phyloP scores from a whole-genome alignment of 441 rosid species.

The Gossypium davidsonii region DNA sequence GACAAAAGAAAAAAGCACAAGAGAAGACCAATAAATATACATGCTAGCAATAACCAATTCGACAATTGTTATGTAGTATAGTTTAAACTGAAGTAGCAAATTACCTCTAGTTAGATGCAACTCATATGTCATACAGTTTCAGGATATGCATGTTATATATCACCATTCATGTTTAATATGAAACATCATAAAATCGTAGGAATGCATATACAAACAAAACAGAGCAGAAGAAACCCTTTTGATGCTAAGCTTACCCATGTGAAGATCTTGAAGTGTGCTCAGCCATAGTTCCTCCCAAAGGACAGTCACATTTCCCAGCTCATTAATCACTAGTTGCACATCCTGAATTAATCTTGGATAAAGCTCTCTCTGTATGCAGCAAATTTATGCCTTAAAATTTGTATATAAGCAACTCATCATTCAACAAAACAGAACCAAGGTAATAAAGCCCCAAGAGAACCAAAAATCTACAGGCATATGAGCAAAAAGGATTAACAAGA shows the following conservation, averaged over 20 bases:
- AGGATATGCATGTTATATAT: neutral
- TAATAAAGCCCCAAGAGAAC: neutral
- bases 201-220: slow-evolving; percentile 14
- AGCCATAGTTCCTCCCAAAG: slow-evolving; percentile 99
- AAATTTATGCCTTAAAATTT: slow-evolving; percentile 24
- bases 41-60: neutral
- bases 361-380: slow-evolving; percentile 61
- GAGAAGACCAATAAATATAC: neutral
- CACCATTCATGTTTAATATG: slow-evolving; percentile 2
- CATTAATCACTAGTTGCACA: slow-evolving; percentile 94
- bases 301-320: slow-evolving; percentile 89
- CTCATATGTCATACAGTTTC: neutral
- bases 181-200: slow-evolving; percentile 12
- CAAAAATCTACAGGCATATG: neutral
- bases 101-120: slow-evolving; percentile 7
- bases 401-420: slow-evolving; percentile 15
- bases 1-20: neutral
- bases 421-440: slow-evolving; percentile 12
- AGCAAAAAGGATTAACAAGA: slow-evolving; percentile 2
- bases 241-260: slow-evolving; percentile 57
- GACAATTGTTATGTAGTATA: neutral
- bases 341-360: slow-evolving; percentile 91
- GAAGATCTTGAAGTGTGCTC: slow-evolving; percentile 97
- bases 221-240: slow-evolving; percentile 18
- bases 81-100: neutral